These are phyloP conservation scores for Exobasidium cylindrosporum DNA, from an alignment of 1,284 basidiomycete genomes.

Conservation along the genomic window DNA sequence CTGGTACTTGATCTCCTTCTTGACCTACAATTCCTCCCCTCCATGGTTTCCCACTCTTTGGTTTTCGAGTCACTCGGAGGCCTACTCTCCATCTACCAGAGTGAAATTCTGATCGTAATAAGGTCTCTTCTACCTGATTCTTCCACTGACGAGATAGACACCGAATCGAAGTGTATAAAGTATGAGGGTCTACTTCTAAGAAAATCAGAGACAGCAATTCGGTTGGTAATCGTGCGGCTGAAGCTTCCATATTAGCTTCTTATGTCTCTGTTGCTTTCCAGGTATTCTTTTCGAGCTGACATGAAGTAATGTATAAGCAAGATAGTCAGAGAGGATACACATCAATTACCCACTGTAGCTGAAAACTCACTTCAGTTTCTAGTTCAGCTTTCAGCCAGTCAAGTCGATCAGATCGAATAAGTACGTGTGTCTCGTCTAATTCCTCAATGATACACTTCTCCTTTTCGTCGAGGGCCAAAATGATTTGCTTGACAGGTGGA, in stretches of 20 bases:
- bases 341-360: not conserved
- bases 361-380: too few relatives aligned
- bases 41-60: slow-evolving; percentile 5
- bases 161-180: slow-evolving; percentile 42
- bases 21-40: slow-evolving; percentile 6
- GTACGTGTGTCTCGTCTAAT: slow-evolving; percentile 8
- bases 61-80: slow-evolving; percentile 34
- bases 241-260: not conserved
- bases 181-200: slow-evolving; percentile 44
- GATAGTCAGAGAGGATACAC: too few relatives aligned
- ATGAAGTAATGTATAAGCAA: too few relatives aligned
- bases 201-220: slow-evolving; percentile 46
- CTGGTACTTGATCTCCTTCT: not conserved
- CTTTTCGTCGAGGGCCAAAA: slow-evolving; percentile 8
- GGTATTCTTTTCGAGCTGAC: slow-evolving; percentile 10
- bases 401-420: slow-evolving; percentile 7
- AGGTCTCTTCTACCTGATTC: slow-evolving; percentile 31
- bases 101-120: slow-evolving; percentile 34
- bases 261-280: slow-evolving; percentile 6
- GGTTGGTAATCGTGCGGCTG: slow-evolving; percentile 25
- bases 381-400: not conserved
- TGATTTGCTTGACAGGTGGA: slow-evolving; percentile 11
- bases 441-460: slow-evolving; percentile 4
- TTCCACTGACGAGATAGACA: slow-evolving; percentile 37
- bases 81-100: slow-evolving; percentile 40